Evolutionary conservation across 352 stramenopile genomes (phyloP).

Genomic region (Phytophthora foliorum): DNA sequence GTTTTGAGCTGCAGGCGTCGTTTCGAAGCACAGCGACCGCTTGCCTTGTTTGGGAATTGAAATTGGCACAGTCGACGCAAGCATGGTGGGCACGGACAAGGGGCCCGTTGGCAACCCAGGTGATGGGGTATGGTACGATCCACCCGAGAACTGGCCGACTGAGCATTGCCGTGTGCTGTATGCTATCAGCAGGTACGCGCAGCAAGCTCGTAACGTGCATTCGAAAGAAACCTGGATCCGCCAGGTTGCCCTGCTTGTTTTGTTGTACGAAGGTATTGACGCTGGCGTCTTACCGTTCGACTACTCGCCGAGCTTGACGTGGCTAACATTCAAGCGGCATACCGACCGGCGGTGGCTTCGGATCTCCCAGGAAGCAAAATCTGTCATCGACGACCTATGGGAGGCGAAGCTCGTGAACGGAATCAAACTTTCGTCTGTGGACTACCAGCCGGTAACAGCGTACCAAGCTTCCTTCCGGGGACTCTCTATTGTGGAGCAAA

Average conservation of each 20-base stretch:
- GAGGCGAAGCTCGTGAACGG: slow-evolving; percentile 96
- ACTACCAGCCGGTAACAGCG: slow-evolving; percentile 96
- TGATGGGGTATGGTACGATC: slow-evolving; percentile 63
- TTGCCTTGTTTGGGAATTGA: slow-evolving; percentile 6
- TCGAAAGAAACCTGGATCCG: slow-evolving; percentile 95
- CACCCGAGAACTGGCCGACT: slow-evolving; percentile 73
- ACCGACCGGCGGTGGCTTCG: slow-evolving; percentile 89
- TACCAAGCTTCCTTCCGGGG: slow-evolving; percentile 95
- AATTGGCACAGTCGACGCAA: not conserved
- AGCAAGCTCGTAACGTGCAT: slow-evolving; percentile 84
- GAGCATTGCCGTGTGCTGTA: slow-evolving; percentile 97
- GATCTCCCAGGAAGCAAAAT: slow-evolving; percentile 96
- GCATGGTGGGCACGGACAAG: not conserved
- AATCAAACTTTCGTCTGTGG: slow-evolving; percentile 93
- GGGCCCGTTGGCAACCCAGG: slow-evolving; percentile 5
- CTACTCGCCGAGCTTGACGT: slow-evolving; percentile 94
- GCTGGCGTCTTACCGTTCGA: slow-evolving; percentile 95
- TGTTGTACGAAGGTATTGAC: slow-evolving; percentile 98
- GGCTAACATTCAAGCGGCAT: slow-evolving; percentile 92
- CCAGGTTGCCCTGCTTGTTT: slow-evolving; percentile 94
- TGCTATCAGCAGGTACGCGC: slow-evolving; percentile 95
- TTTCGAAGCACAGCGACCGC: slow-evolving; percentile 28
- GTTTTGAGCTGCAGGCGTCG: slow-evolving; percentile 22
- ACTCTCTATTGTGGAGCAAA: slow-evolving; percentile 88
- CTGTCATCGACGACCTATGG: slow-evolving; percentile 95